A percentile compares a stretch with the other conserved stretches of the same genome.
Evolutionary conservation across 306 rosid species (phyloP).

Genomic region (Dalbergia oliveri): DNA sequence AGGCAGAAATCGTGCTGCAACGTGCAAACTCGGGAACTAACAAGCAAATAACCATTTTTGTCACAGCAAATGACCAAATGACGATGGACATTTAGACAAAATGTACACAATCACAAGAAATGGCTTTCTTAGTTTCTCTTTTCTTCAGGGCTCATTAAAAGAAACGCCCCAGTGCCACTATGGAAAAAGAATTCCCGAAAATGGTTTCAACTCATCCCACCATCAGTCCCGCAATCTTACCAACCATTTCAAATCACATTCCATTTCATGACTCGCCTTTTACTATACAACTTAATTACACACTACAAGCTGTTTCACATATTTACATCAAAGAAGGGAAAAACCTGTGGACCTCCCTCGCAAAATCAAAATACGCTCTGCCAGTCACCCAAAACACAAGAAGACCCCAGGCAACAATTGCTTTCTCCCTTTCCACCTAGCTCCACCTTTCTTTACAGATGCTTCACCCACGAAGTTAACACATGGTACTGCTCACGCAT

Average conservation of each 20-base stretch:
- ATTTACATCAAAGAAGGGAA: conserved; percentile 58
- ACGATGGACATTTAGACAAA: conserved; percentile 9
- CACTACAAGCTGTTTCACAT: conserved; percentile 61
- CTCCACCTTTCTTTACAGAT: conserved; percentile 46
- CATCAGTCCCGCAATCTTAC: conserved; percentile 49
- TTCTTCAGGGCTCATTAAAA: conserved; percentile 49
- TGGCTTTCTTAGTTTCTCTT: conserved; percentile 26
- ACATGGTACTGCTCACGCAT: conserved; percentile 38
- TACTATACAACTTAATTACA: conserved; percentile 76
- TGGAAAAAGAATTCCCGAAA: conserved; percentile 56
- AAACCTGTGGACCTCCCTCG: conserved; percentile 48
- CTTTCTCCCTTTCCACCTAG: conserved; percentile 39
- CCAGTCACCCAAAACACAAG: conserved; percentile 55
- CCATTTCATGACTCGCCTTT: conserved; percentile 53
- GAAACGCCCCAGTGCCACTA: conserved; percentile 57
- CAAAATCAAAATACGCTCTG: conserved; percentile 50
- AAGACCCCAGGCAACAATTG: conserved; percentile 38
- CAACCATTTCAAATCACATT: conserved; percentile 52
- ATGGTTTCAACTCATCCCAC: conserved; percentile 53
- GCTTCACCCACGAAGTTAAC: conserved; percentile 40
- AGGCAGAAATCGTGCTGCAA: not conserved
- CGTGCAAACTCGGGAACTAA: not conserved
- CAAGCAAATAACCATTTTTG: not conserved
- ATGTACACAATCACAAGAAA: conserved; percentile 42
- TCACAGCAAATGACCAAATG: conserved; percentile 20